Evolutionary conservation across 805 yeast genomes (phyloP), one percentile per base, ranked within the genome.

Genomic region (Yamadazyma paraphyllophila): DNA sequence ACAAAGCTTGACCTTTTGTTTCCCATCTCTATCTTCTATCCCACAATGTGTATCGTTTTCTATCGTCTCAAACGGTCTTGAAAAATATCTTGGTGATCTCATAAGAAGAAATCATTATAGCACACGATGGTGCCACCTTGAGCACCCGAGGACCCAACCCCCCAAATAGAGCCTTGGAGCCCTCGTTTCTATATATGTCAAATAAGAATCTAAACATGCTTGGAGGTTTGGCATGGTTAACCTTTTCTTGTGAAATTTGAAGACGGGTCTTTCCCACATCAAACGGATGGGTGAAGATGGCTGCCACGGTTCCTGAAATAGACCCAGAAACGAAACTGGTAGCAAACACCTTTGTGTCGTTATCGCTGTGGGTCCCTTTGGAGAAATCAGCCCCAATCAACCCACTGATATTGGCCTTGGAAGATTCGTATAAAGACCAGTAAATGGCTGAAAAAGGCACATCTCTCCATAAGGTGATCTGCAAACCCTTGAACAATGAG

Each of bases 71-170:
- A 32, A 16, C 13, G 6, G 34, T 24, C 37, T 41, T 63, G 53
- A 71, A 71, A 14, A 71, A 53, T 49, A 80, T 79, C 64, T 94
- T 94, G 24, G 95, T 86, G 36, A 91, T 71, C 62, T 94, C 99
- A 62, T 94, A 94, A 33, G 94, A 85, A 10, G 97, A 88, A 37
- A 94, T 90, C 99, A 94, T 94, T 32, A 94, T 92, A 1, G 99
- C 99, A 75, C 99, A 94, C 12, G 97, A 83, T 9, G 99, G 98
- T 0, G 97, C 96, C 24, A 94, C 86, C 61, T 94, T 94, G 62
- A 92, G 67, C 7, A 92, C 78, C 52, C 99, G 76, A 0, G 98
- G 98, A 1, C 80, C 71, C 32, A 90, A 67, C 0, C 99, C 99
- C 31, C 88, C 87, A 59, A 85, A 94, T n/a, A 94, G 67, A 0